Evolutionary conservation across 148 eudicot genomes (phyloP).

Genomic region (Suaeda aralocaspica): DNA sequence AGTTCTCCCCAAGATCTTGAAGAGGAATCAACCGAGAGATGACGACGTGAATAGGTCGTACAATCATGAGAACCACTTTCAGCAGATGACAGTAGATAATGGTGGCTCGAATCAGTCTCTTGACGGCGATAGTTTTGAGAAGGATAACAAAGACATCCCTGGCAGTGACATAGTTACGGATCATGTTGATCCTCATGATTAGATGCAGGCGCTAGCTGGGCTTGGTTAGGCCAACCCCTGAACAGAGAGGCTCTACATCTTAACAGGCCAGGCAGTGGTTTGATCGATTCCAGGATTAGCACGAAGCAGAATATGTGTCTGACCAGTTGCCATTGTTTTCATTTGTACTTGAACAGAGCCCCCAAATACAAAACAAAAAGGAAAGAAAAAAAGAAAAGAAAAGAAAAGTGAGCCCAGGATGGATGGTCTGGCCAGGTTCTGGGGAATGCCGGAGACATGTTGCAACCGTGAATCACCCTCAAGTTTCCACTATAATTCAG

Average conservation of each 20-base stretch:
- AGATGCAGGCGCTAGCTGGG: background rate
- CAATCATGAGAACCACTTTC: conserved; percentile 30
- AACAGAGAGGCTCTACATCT: background rate
- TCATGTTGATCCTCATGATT: conserved; percentile 20
- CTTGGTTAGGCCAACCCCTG: background rate
- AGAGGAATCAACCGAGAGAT: conserved; percentile 41
- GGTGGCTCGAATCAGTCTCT: conserved; percentile 15
- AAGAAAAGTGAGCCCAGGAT: background rate
- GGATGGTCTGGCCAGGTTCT: background rate
- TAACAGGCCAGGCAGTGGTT: background rate
- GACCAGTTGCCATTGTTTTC: background rate
- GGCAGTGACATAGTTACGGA: conserved; percentile 11
- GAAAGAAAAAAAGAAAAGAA: background rate
- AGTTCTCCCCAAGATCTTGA: conserved; percentile 58
- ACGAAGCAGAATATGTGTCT: background rate
- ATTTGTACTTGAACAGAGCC: too few relatives aligned
- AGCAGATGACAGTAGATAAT: conserved; percentile 24
- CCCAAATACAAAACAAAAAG: too few relatives aligned
- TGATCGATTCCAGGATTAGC: background rate
- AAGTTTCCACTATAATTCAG: background rate
- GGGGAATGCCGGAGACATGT: background rate
- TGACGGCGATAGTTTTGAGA: conserved; percentile 5
- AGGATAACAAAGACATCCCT: background rate
- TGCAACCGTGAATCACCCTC: background rate
- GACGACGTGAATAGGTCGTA: conserved; percentile 33